Percentiles rank a stretch among this genome's conserved stretches.
Conservation (phyloP, 2,329 filamentous ascomycete species). For the Botryotinia convoluta region DNA sequence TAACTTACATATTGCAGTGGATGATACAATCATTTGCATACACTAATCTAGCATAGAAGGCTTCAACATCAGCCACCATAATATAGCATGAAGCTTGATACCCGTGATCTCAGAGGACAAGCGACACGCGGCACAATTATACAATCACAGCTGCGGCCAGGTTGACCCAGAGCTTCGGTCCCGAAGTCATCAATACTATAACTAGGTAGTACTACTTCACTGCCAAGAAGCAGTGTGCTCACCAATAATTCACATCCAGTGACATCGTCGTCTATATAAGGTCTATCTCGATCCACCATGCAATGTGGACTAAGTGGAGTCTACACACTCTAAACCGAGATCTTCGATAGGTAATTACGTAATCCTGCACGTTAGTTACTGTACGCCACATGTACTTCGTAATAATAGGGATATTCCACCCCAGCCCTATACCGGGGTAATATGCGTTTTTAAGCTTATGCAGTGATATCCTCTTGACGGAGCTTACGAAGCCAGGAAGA, state of each 20-base stretch:
- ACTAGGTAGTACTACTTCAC: neutral
- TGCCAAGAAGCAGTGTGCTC: neutral
- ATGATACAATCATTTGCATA: fast-evolving
- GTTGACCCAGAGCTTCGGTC: neutral
- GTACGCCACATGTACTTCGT: neutral
- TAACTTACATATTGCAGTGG: neutral
- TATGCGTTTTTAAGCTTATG: neutral
- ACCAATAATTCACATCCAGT: neutral
- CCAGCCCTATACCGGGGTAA: neutral
- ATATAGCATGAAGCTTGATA: neutral
- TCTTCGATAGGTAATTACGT: neutral
- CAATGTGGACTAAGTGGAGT: neutral
- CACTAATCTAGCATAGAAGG: neutral
- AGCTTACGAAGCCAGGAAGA: neutral
- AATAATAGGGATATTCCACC: neutral
- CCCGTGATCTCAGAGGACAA: neutral
- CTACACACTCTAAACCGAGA: neutral
- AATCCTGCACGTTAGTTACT: neutral
- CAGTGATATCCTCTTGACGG: neutral
- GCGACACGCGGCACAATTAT: neutral
- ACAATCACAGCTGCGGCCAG: neutral
- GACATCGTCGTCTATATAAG: neutral
- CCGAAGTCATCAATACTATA: neutral
- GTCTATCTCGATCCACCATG: neutral
- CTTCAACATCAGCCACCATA: neutral